Evolutionary conservation across 345 rosid genomes (phyloP), one percentile per base, ranked within the genome.

Genomic region (Gossypium sturtianum): DNA sequence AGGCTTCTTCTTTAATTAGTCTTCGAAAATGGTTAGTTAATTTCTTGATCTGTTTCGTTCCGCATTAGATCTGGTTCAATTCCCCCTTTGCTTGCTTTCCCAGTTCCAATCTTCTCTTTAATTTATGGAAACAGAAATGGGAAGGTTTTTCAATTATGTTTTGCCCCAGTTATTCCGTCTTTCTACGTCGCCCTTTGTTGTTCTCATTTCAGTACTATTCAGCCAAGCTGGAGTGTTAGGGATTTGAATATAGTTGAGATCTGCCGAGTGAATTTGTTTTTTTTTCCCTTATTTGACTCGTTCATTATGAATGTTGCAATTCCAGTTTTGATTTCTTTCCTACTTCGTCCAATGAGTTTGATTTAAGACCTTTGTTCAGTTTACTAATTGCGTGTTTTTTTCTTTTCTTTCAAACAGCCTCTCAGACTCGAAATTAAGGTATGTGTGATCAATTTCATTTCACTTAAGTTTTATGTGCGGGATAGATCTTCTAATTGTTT

Each of bases 371-470:
- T 65, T 64, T 49, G 69, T 44, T 67, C 70, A 23, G 56, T 70
- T 45, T 47, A 65, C 75, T 80, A 82, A 80, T 76, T 70, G 22
- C 27, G 9, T 71, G 54, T 2, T 76, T 12, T 8, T 71, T 71
- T 64, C 51, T 77, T 54, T 77, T 73, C 19, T 70, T 58, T 70
- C 38, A 29, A 47, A 76, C 90, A 87, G 90, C 84, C 84, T 53
- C 84, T 87, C 74, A 75, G 82, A 74, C 84, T 85, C 8, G 84
- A 82, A 70, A 82, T 79, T 73, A 81, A 85, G 90, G 88, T 87
- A 82, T 29, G 61, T 54, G 25, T 29, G 53, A 69, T 59, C 59
- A 16, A 60, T 73, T 19, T 63, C 54, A 53, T 60, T 13, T 48
- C 60, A 7, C 20, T 74, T 12, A 10, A 49, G 25, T 61, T n/a